phyloP scores from a whole-genome alignment of 208 protist genomes.

The Lotmaria passim region DNA sequence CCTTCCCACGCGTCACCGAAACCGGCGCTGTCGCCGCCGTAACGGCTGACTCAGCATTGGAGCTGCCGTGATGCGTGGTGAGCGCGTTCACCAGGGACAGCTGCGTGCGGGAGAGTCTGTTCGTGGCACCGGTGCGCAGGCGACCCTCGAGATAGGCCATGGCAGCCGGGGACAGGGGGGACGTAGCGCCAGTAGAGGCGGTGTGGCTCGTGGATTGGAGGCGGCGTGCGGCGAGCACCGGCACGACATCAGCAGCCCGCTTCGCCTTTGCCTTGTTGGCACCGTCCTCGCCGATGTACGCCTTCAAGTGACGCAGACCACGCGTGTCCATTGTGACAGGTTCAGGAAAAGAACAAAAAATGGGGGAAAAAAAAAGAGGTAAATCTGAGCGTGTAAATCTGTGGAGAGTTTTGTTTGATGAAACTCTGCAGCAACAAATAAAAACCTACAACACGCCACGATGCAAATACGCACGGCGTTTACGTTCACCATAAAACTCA shows the following conservation, averaged over 20 bases:
- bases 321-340: constrained; percentile 37
- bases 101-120: constrained; percentile 31
- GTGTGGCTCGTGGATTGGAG: background rate
- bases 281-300: constrained; percentile 44
- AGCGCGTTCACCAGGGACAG: constrained; percentile 28
- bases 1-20: constrained; percentile 38
- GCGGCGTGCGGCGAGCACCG: constrained; percentile 45
- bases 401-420: too few relatives aligned
- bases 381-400: too few relatives aligned
- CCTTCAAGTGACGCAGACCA: constrained; percentile 52
- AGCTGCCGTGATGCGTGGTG: too few relatives aligned
- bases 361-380: background rate
- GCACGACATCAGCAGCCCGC: constrained; percentile 59
- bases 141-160: constrained; percentile 26
- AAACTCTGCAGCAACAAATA: too few relatives aligned
- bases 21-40: constrained; percentile 4
- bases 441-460: too few relatives aligned
- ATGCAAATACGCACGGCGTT: background rate
- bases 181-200: background rate
- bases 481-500: too few relatives aligned
- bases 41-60: background rate
- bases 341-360: constrained; percentile 6
- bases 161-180: constrained; percentile 15
- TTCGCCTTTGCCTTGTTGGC: constrained; percentile 41
- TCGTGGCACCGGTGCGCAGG: constrained; percentile 12